Percentiles rank a stretch among this genome's conserved stretches.
Conservation (phyloP, 2,329 filamentous ascomycete species). For the Botrytis paeoniae region DNA sequence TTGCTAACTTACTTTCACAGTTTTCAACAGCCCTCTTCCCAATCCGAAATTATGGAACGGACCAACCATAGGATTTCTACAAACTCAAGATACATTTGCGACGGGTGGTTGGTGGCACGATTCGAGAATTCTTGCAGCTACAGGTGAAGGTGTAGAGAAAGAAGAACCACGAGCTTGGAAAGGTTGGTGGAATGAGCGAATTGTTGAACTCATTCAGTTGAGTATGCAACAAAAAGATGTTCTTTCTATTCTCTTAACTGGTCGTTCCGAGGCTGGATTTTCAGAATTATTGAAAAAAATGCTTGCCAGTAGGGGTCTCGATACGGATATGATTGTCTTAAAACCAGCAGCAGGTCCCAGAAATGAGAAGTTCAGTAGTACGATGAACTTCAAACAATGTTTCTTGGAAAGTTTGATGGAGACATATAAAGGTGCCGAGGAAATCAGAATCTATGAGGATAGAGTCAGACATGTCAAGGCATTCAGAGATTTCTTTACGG, state of each 20-base stretch:
- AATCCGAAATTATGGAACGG: slow-evolving; percentile 86
- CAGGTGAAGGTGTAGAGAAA: slow-evolving; percentile 74
- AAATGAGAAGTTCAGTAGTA: slow-evolving; percentile 73
- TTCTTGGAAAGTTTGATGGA: slow-evolving; percentile 78
- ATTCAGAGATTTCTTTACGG: slow-evolving; percentile 80
- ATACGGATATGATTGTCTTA: slow-evolving; percentile 84
- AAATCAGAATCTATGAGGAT: slow-evolving; percentile 74
- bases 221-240: slow-evolving; percentile 83
- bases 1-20: slow-evolving; percentile 43
- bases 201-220: slow-evolving; percentile 75
- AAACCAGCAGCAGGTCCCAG: slow-evolving; percentile 82
- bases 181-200: slow-evolving; percentile 95
- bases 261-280: slow-evolving; percentile 75
- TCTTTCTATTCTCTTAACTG: slow-evolving; percentile 82
- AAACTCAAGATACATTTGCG: slow-evolving; percentile 70
- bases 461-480: slow-evolving; percentile 66
- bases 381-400: slow-evolving; percentile 88
- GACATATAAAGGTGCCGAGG: slow-evolving; percentile 80
- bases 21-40: slow-evolving; percentile 88
- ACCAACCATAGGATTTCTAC: slow-evolving; percentile 71
- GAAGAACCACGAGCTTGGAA: slow-evolving; percentile 85
- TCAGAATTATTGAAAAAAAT: slow-evolving; percentile 79
- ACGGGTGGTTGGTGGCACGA: slow-evolving; percentile 99
- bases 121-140: slow-evolving; percentile 76
- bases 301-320: slow-evolving; percentile 68